Percentiles rank a stretch among this genome's conserved stretches.
Conservation (phyloP, 306 rosid species). For the Luffa aegyptiaca region DNA sequence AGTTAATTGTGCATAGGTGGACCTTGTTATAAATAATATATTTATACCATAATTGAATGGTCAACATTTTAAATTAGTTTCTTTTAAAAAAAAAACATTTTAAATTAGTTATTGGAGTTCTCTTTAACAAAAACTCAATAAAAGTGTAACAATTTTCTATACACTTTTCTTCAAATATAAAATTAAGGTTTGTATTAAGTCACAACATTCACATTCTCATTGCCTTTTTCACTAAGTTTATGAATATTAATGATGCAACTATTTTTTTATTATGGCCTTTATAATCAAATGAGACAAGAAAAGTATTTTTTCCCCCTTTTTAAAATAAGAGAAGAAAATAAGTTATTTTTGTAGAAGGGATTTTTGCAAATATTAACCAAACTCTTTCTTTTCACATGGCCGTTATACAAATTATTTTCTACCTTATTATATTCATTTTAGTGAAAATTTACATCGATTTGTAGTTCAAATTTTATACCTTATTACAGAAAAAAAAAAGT, state of each 20-base stretch:
- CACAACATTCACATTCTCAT: background rate
- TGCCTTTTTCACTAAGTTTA: background rate
- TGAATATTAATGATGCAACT: background rate
- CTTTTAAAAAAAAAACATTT: no score
- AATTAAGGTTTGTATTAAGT: background rate
- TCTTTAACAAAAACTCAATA: background rate
- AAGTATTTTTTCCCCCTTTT: no score
- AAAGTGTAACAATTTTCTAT: background rate
- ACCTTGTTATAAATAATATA: no score
- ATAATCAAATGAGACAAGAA: no score
- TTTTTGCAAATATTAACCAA: no score
- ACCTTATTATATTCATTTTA: background rate
- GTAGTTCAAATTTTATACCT: background rate
- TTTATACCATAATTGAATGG: background rate
- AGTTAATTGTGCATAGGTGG: no score
- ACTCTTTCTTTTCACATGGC: no score
- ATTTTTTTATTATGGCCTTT: no score
- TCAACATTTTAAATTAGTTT: background rate
- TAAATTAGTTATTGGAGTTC: background rate
- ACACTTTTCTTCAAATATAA: background rate
- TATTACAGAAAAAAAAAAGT: no score
- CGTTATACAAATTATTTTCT: background rate
- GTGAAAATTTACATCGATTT: background rate
- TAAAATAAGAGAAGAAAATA: no score
- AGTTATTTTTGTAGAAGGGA: no score